These are phyloP conservation scores for Boletus sp. DNA, from an alignment of 768 basidiomycete species.

Conservation along the genomic window DNA sequence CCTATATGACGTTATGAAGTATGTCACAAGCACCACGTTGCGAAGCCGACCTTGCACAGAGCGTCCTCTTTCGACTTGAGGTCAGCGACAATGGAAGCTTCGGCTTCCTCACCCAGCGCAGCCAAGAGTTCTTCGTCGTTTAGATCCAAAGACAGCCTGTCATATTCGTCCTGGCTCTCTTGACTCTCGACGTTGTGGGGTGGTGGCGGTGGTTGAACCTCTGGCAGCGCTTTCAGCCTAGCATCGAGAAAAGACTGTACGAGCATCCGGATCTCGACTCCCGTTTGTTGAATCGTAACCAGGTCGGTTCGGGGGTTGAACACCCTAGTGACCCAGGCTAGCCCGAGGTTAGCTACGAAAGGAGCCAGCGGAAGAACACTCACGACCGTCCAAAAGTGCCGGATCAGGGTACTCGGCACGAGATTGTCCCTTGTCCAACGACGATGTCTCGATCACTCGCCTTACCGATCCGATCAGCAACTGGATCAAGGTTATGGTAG, in stretches of 20 bases:
- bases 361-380: constrained; percentile 21
- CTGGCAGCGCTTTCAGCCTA: constrained; percentile 48
- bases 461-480: constrained; percentile 58
- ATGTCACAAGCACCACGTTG: background rate
- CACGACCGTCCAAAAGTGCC: constrained; percentile 53
- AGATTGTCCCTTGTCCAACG: constrained; percentile 37
- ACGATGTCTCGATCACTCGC: constrained; percentile 44
- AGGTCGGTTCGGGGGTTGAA: constrained; percentile 47
- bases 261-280: constrained; percentile 54
- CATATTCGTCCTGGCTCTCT: constrained; percentile 81
- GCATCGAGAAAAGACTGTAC: constrained; percentile 62
- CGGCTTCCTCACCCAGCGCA: constrained; percentile 43
- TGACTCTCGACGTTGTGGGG: constrained; percentile 41
- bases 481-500: constrained; percentile 42
- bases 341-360: constrained; percentile 7
- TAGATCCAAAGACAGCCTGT: constrained; percentile 54
- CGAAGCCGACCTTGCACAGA: constrained; percentile 46
- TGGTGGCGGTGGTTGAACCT: constrained; percentile 34
- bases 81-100: constrained; percentile 23
- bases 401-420: constrained; percentile 59
- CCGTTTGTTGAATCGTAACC: constrained; percentile 39
- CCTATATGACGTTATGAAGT: constrained; percentile 31
- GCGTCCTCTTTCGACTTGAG: constrained; percentile 44
- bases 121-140: constrained; percentile 60
- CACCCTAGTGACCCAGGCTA: constrained; percentile 60